These are phyloP conservation scores for Podospora sp. DNA, from an alignment of 495 filamentous ascomycete species.

Conservation along the genomic window DNA sequence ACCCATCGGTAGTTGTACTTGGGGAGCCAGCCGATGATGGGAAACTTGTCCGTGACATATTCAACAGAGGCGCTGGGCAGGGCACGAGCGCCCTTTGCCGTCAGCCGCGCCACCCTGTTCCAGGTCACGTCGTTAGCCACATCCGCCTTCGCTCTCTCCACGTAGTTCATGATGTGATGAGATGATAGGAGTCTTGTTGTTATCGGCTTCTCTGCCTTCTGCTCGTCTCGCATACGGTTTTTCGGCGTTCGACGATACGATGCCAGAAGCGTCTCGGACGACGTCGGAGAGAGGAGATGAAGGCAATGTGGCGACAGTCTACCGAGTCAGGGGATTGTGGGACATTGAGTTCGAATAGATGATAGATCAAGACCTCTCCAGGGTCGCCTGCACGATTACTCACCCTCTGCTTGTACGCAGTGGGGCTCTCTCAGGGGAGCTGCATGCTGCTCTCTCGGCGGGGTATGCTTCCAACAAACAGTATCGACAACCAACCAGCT, in stretches of 20 bases:
- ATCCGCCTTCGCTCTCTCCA: conserved; percentile 32
- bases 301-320: background rate
- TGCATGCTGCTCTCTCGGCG: background rate
- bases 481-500: background rate
- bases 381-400: background rate
- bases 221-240: background rate
- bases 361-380: background rate
- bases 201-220: background rate
- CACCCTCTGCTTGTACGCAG: background rate
- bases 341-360: background rate
- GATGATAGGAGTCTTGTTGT: background rate
- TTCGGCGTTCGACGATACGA: background rate
- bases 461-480: background rate
- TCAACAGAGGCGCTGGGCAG: conserved; percentile 43
- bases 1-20: conserved; percentile 52
- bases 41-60: conserved; percentile 55
- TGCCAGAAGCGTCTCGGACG: background rate
- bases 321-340: background rate
- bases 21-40: conserved; percentile 56
- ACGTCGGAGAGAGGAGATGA: background rate
- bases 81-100: conserved; percentile 31
- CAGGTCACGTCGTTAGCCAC: conserved; percentile 41
- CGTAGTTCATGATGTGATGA: conserved; percentile 18
- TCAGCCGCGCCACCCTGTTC: conserved; percentile 38
- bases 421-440: background rate